Evolutionary conservation across 805 yeast species (phyloP), one percentile per base, ranked within the genome.

Genomic region (Saccharomycopsis fibuligera): DNA sequence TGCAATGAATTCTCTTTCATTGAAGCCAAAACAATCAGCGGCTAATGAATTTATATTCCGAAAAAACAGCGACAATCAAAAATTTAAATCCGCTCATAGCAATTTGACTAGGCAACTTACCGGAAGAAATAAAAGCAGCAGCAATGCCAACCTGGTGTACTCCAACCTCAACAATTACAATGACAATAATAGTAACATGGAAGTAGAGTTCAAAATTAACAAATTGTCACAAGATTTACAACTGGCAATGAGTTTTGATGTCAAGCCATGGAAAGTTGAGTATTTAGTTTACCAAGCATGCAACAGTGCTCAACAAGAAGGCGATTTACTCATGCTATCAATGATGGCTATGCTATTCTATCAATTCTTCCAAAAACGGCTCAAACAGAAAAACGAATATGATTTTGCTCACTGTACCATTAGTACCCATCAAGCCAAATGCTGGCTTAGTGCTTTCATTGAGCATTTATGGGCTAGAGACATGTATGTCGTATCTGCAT

Each of bases 261-360:
- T 22, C 16, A 44, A 36, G 19, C 87, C 90, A 0, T 85, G 89
- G 85, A 67, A 70, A 16, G 74, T 83, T 2, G 63, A 68, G 5
- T 64, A 61, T 41, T 60, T 85, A 49, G 66, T 85, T 9, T 57
- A 65, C 41, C 68, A 76, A 54, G 77, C 80, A 0, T 62, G 78
- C n/a, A 72, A 71, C 21, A 81, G 75, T 62, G 75, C 83, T 38
- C 60, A 74, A 4, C 62, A 62, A 6, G 84, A 81, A 55, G 91
- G 91, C 1, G 88, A 85, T 59, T 57, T 81, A 16, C 66, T 81
- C 12, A 67, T 80, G 71, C 70, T 82, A 52, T 73, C 84, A 4
- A 72, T 83, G 0, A 55, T 85, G 31, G 67, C 81, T 0, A 56
- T 81, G 23, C 58, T 85, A 31, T 81, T 84, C 60, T 70, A 69